A percentile compares a stretch with the other conserved stretches of the same genome.
phyloP scores from a whole-genome alignment of 108 stramenopile species.

The Seminavis robusta region DNA sequence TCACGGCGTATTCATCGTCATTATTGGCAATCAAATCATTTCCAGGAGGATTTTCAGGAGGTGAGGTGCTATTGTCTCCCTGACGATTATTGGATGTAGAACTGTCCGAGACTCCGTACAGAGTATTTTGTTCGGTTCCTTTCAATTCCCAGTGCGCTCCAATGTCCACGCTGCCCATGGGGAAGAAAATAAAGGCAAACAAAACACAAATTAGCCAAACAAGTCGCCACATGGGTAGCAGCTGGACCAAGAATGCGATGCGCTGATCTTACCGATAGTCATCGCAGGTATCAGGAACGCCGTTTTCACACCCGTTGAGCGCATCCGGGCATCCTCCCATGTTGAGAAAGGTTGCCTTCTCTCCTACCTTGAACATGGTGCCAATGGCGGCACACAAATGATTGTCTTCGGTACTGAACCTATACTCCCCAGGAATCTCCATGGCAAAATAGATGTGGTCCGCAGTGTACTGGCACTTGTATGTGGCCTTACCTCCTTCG shows the following conservation, averaged over 20 bases:
- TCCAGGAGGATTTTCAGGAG: no score
- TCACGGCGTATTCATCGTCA: conserved; percentile 33
- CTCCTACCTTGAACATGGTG: conserved; percentile 38
- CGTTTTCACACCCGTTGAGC: background rate
- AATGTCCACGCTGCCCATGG: no score
- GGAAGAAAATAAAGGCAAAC: no score
- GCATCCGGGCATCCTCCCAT: conserved; percentile 37
- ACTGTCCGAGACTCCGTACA: conserved; percentile 9
- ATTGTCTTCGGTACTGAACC: conserved; percentile 18
- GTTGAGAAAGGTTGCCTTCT: conserved; percentile 14
- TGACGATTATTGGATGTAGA: conserved; percentile 8
- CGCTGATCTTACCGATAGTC: no score
- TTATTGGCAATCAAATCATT: conserved; percentile 28
- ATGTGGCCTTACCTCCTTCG: conserved; percentile 8
- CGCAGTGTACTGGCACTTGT: conserved; percentile 25
- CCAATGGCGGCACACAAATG: conserved; percentile 23
- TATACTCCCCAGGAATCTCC: conserved; percentile 21
- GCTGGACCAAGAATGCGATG: no score
- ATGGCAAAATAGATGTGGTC: conserved; percentile 25
- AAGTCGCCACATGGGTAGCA: no score
- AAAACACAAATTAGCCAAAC: no score
- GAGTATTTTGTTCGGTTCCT: conserved; percentile 14
- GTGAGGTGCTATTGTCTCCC: no score
- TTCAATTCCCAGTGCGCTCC: conserved; percentile 29
- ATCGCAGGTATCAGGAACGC: conserved; percentile 11